These are phyloP conservation scores for Tolypocladium tundrense DNA, from an alignment of 2,329 filamentous ascomycete species.

Conservation along the genomic window DNA sequence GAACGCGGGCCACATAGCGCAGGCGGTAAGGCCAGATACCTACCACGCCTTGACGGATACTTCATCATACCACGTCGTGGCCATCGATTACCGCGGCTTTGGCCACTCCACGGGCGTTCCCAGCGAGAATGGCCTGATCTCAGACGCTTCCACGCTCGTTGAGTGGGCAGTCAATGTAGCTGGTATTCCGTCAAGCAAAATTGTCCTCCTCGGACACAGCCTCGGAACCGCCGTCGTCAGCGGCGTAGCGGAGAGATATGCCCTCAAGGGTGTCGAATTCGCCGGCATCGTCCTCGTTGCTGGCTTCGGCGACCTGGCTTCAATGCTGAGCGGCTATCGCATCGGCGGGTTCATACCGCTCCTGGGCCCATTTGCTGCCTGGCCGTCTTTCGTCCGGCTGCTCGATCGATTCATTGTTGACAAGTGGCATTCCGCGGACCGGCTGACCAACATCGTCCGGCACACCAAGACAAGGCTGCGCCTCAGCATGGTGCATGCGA, in stretches of 20 bases:
- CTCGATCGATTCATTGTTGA: slow-evolving; percentile 61
- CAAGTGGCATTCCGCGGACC: slow-evolving; percentile 63
- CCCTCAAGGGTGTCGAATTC: slow-evolving; percentile 52
- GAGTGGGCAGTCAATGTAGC: slow-evolving; percentile 60
- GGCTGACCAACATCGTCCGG: slow-evolving; percentile 49
- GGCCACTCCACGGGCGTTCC: slow-evolving; percentile 72
- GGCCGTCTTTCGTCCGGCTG: slow-evolving; percentile 52
- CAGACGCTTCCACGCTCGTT: slow-evolving; percentile 63
- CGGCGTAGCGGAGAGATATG: slow-evolving; percentile 63
- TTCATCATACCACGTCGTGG: slow-evolving; percentile 69
- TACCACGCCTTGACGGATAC: slow-evolving; percentile 69
- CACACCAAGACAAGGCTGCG: slow-evolving; percentile 44
- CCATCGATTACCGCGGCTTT: slow-evolving; percentile 86
- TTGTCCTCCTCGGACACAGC: slow-evolving; percentile 77
- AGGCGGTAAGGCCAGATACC: slow-evolving; percentile 63
- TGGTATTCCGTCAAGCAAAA: slow-evolving; percentile 56
- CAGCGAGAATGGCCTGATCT: slow-evolving; percentile 70
- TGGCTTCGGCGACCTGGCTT: slow-evolving; percentile 64
- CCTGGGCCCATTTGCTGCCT: slow-evolving; percentile 60
- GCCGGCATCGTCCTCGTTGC: slow-evolving; percentile 73
- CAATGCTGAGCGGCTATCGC: slow-evolving; percentile 66
- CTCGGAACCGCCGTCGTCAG: slow-evolving; percentile 78
- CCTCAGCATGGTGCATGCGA: slow-evolving; percentile 68
- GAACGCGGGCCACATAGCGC: slow-evolving; percentile 81
- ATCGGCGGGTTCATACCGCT: slow-evolving; percentile 71